phyloP scores from a whole-genome alignment of 2,329 filamentous ascomycete species.

The Teratosphaeria pseudoeucalypti region DNA sequence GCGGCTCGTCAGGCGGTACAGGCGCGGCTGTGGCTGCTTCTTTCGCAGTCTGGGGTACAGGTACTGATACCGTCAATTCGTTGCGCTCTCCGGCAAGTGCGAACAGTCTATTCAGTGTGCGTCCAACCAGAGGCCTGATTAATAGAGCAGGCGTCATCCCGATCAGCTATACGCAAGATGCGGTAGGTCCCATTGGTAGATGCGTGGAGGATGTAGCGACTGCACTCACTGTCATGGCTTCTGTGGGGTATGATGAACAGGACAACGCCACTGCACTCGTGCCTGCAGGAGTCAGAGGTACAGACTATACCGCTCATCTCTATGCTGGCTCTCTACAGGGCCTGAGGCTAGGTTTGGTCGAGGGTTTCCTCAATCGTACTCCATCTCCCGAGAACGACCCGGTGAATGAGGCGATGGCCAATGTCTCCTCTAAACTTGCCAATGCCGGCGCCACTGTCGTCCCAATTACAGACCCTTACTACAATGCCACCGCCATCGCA shows the following conservation, averaged over 20 bases:
- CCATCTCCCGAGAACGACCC: constrained; percentile 43
- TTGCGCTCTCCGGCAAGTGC: constrained; percentile 52
- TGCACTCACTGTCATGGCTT: constrained; percentile 30
- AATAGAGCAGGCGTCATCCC: constrained; percentile 21
- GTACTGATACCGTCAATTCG: constrained; percentile 44
- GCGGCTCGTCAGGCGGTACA: constrained; percentile 54
- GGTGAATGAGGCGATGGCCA: constrained; percentile 45
- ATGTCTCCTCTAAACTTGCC: constrained; percentile 37
- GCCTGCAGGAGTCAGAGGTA: constrained; percentile 30
- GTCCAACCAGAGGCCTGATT: constrained; percentile 34
- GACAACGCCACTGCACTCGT: constrained; percentile 45
- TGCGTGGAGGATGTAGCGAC: constrained; percentile 24
- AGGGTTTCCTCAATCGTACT: constrained; percentile 50
- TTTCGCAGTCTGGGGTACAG: constrained; percentile 42
- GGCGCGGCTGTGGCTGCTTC: constrained; percentile 50
- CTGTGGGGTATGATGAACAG: constrained; percentile 38
- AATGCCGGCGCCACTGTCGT: constrained; percentile 41
- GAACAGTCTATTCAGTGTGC: constrained; percentile 49
- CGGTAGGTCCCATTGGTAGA: constrained; percentile 22
- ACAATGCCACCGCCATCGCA: constrained; percentile 43
- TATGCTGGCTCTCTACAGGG: constrained; percentile 26
- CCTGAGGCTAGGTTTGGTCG: constrained; percentile 39
- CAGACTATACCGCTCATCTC: constrained; percentile 39
- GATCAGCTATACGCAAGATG: constrained; percentile 24
- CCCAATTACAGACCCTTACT: constrained; percentile 38